A percentile compares a stretch with the other conserved stretches of the same genome.
phyloP scores from a whole-genome alignment of 257 asterid species.

The Lycium ferocissimum region DNA sequence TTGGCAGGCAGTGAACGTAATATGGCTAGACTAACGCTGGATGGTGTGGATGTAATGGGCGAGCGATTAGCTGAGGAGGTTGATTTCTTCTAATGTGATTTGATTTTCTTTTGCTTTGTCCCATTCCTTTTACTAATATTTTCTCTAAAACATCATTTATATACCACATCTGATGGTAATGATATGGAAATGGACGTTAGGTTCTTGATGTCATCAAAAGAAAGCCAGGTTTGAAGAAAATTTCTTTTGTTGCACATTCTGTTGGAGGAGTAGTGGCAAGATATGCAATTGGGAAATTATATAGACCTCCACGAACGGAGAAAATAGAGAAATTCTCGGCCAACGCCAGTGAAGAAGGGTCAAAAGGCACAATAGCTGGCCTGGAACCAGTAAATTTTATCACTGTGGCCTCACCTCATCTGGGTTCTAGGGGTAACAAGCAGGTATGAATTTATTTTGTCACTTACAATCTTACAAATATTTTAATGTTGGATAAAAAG shows the following conservation, averaged over 20 bases:
- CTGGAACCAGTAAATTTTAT: conserved; percentile 85
- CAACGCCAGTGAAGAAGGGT: conserved; percentile 47
- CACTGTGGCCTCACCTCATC: conserved; percentile 98
- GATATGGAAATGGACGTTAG: conserved; percentile 49
- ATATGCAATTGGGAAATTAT: conserved; percentile 86
- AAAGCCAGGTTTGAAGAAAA: conserved; percentile 72
- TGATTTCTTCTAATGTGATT: conserved; percentile 29
- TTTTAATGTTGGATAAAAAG: not conserved
- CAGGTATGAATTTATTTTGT: conserved; percentile 59
- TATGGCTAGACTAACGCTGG: conserved; percentile 74
- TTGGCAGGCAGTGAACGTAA: conserved; percentile 87
- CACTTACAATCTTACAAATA: not conserved
- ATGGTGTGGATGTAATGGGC: conserved; percentile 99
- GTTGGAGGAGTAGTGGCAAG: conserved; percentile 99
- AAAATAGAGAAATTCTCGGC: conserved; percentile 50
- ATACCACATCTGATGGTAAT: conserved; percentile 28
- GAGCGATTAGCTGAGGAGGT: conserved; percentile 95
- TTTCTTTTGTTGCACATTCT: conserved; percentile 95
- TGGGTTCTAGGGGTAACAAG: conserved; percentile 97
- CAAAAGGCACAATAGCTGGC: conserved; percentile 79
- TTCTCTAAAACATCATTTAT: conserved; percentile 17
- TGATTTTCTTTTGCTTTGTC: conserved; percentile 26
- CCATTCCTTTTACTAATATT: conserved; percentile 22
- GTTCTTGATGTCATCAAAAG: conserved; percentile 76
- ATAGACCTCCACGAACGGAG: conserved; percentile 55